Conservation (phyloP, 495 filamentous ascomycete species). For the Ramalina intermedia region DNA sequence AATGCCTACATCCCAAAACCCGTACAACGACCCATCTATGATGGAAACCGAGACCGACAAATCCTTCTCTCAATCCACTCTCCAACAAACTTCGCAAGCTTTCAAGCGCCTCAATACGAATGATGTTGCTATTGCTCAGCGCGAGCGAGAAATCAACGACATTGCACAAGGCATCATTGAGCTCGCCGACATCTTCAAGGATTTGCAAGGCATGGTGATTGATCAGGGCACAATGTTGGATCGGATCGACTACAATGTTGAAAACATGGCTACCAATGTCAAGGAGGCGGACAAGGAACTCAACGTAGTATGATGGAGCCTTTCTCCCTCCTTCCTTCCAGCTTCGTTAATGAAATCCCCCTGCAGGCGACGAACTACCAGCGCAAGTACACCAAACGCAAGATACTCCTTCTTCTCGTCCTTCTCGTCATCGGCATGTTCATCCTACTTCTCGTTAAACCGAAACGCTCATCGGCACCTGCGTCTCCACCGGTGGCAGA, state of each 20-base stretch:
- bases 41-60: slow-evolving; percentile 84
- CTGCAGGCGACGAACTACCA: slow-evolving; percentile 67
- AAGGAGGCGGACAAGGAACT: slow-evolving; percentile 88
- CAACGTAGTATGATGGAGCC: slow-evolving; percentile 43
- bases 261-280: slow-evolving; percentile 77
- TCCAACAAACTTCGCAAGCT: slow-evolving; percentile 54
- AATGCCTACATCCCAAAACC: slow-evolving; percentile 45
- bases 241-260: slow-evolving; percentile 95
- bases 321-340: neutral
- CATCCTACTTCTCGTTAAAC: slow-evolving; percentile 75
- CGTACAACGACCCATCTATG: slow-evolving; percentile 64
- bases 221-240: slow-evolving; percentile 97
- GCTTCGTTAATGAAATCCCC: neutral
- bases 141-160: slow-evolving; percentile 93
- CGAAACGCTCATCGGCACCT: slow-evolving; percentile 32
- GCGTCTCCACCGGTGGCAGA: neutral
- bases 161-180: slow-evolving; percentile 98
- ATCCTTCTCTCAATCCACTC: slow-evolving; percentile 76
- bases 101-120: slow-evolving; percentile 58
- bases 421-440: slow-evolving; percentile 73
- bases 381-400: slow-evolving; percentile 74
- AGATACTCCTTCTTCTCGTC: slow-evolving; percentile 74
- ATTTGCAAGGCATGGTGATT: slow-evolving; percentile 91
- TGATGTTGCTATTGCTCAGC: slow-evolving; percentile 75
- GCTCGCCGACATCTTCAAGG: slow-evolving; percentile 87